Base-by-base conservation (phyloP, 345 rosid species). In the Zanthoxylum bungeanum region DNA sequence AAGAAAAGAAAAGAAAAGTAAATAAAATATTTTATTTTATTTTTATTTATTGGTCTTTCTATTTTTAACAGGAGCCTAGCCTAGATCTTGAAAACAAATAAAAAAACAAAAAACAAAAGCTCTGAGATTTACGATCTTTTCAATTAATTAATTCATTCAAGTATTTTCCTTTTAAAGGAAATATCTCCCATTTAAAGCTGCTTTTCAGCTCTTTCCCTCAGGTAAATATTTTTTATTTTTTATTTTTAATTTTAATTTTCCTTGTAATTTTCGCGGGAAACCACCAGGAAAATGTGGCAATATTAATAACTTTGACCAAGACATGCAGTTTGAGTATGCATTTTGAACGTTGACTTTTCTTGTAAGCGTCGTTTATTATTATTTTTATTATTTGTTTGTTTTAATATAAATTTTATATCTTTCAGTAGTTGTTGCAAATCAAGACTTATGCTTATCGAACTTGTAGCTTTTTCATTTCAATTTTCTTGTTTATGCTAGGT, bases 1-100 rank as follows among this genome's bases (percentile, higher is more conserved):
- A 11, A 42, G 47, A 42, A 42, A 0, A 16, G 0, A 58, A n/a
- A n/a, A n/a, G 36, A 63, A 0, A 30, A 51, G 50, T 50, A 56
- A 57, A 57, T 42, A n/a, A n/a, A n/a, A n/a, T n/a, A n/a, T n/a
- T n/a, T n/a, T n/a, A 19, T 50, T 50, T 19, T 25, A 51, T 34
- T 2, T 17, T 60, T 21, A 10, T 17, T 9, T 44, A 17, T 37
- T n/a, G 49, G 72, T 37, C 60, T 64, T 31, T 69, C 73, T 33
- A 5, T 31, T 12, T 46, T 19, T 44, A n/a, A 44, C 16, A 44
- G 24, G 78, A 39, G 69, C 75, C n/a, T n/a, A n/a, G n/a, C 63
- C 71, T 52, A 71, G 82, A 79, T 79, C 82, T 75, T 79, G 76
- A 72, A 4, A 55, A 27, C 64, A 40, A 65, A 24, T 16, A n/a